A percentile compares a stretch with the other conserved stretches of the same genome.
Evolutionary conservation across 306 rosid species (phyloP).

Genomic region (Glycine tomentella): DNA sequence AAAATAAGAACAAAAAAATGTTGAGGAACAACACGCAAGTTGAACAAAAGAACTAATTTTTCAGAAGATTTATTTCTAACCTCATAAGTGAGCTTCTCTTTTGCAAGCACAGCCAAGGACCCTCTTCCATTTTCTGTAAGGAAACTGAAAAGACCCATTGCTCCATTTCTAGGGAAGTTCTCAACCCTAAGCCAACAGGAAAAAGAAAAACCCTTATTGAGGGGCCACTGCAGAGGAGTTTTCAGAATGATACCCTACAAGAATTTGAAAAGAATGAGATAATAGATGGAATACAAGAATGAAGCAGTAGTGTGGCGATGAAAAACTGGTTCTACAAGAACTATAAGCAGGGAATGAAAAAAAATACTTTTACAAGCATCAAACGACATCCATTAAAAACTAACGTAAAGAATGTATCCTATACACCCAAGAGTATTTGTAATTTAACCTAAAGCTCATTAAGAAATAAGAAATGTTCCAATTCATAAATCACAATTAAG

Average conservation of each 20-base stretch:
- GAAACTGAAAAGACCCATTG: slow-evolving; percentile 94
- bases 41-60: slow-evolving; percentile 38
- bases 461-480: slow-evolving; percentile 13
- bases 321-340: slow-evolving; percentile 22
- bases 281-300: slow-evolving; percentile 30
- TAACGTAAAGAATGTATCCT: not conserved
- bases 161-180: slow-evolving; percentile 85
- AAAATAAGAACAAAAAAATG: slow-evolving; percentile 27
- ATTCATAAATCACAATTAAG: not conserved
- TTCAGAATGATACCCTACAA: slow-evolving; percentile 83
- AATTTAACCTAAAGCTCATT: slow-evolving; percentile 32
- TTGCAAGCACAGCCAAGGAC: slow-evolving; percentile 79
- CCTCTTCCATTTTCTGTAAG: slow-evolving; percentile 95
- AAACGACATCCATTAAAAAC: slow-evolving; percentile 30
- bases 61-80: slow-evolving; percentile 52
- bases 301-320: slow-evolving; percentile 25
- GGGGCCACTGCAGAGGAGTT: slow-evolving; percentile 96
- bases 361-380: not conserved
- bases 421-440: not conserved
- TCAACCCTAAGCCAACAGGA: slow-evolving; percentile 97
- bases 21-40: slow-evolving; percentile 16
- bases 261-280: slow-evolving; percentile 48
- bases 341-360: slow-evolving; percentile 25
- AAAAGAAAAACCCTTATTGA: slow-evolving; percentile 89
- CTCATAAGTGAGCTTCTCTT: slow-evolving; percentile 85